A percentile compares a stretch with the other conserved stretches of the same genome.
phyloP scores from a whole-genome alignment of 2,329 filamentous ascomycete species.

The Exophiala sp. region DNA sequence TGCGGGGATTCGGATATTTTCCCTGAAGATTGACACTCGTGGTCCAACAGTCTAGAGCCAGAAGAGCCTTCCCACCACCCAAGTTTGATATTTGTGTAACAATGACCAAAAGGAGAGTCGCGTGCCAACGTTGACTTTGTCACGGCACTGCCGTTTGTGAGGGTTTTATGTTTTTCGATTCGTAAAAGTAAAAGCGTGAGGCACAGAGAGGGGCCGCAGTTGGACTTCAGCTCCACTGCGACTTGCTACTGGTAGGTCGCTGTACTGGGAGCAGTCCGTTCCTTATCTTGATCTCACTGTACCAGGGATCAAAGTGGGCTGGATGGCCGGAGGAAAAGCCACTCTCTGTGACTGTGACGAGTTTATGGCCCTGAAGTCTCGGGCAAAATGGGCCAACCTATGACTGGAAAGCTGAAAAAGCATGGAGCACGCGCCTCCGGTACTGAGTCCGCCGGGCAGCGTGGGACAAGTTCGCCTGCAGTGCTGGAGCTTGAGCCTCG shows the following conservation, averaged over 20 bases:
- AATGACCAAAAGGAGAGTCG: slow-evolving; percentile 12
- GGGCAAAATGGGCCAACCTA: neutral
- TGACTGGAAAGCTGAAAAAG: neutral
- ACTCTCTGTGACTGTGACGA: neutral
- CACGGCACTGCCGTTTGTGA: too few relatives aligned
- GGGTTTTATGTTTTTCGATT: neutral
- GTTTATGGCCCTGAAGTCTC: neutral
- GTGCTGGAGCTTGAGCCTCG: too few relatives aligned
- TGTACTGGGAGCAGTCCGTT: neutral
- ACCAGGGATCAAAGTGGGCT: neutral
- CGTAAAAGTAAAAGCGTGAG: slow-evolving; percentile 5
- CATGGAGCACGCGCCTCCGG: neutral
- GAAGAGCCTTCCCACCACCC: slow-evolving; percentile 7
- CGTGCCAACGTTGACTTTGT: too few relatives aligned
- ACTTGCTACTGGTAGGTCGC: too few relatives aligned
- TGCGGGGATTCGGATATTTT: slow-evolving; percentile 20
- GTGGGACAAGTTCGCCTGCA: neutral
- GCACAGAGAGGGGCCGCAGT: neutral
- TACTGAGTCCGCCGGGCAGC: neutral
- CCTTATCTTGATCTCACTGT: neutral
- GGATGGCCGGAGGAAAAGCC: neutral
- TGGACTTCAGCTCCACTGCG: neutral
- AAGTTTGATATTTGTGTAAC: slow-evolving; percentile 13
- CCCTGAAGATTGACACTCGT: too few relatives aligned
- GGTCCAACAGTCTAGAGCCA: too few relatives aligned